Base-by-base conservation (phyloP, 1,284 basidiomycete species). In the Pseudozyma hubeiensis region DNA sequence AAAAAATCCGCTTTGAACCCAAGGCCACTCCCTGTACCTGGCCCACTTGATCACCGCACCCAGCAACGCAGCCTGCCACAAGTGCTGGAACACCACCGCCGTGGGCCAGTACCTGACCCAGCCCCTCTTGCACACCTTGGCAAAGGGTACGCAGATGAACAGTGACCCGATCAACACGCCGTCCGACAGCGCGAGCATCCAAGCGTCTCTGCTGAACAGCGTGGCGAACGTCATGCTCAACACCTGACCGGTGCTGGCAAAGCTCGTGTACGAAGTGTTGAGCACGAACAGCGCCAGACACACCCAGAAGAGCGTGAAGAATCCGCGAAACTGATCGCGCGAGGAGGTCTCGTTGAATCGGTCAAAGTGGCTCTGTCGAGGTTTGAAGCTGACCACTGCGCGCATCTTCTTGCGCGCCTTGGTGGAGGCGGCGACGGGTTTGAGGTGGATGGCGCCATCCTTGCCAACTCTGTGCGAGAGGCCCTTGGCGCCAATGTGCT, bases 1-100 rank as follows among this genome's bases (percentile, higher is more conserved):
- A 54, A 98, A 87, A 86, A 94, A 98, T 8, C 95, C 95, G 0
- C 93, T 93, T 85, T 99, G 96, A 1, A 98, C 95, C 95, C 96
- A 97, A 40, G 93, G 94, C 95, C 94, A 98, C 76, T 94, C 89
- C 44, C 81, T 49, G 29, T 77, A 74, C 31, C 70, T 61, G 4
- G 73, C 68, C 81, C 81, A 84, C 37, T 77, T 68, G 69, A 82
- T 79, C n/a, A 83, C 82, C 4, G 40, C 17, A 3, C 60, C 70
- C 8, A 83, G 52, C 53, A 83, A 40, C 8, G 59, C 43, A 4
- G 67, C 53, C 57, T 83, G 77, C 78, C 77, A 82, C 7, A 79
- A n/a, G 29, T 76, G 76, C 44, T 80, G 80, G 19, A 80, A 51
- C 19, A 62, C 44, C 31, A 75, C 55, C 9, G 78, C 55, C 5